A percentile compares a stretch with the other conserved stretches of the same genome.
phyloP scores from a whole-genome alignment of 1,284 basidiomycete species.

The Peniophora sp. region DNA sequence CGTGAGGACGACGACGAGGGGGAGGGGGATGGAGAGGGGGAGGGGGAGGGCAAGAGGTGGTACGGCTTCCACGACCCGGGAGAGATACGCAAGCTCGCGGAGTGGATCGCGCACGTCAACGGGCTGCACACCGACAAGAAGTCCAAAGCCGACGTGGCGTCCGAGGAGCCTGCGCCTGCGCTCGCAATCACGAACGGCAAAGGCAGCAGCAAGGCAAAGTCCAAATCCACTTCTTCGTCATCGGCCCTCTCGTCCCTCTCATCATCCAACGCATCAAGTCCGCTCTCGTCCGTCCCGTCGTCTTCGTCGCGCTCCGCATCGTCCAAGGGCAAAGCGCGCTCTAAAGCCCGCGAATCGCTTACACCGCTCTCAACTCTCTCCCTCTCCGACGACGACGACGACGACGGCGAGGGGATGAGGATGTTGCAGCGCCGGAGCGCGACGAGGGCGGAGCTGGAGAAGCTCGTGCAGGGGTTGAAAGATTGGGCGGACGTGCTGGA shows the following conservation, averaged over 20 bases:
- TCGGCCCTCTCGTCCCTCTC: not conserved
- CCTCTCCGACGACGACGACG: no score
- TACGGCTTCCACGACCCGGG: conserved; percentile 64
- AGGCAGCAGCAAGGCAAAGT: not conserved
- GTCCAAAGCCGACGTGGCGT: no score
- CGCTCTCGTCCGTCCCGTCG: not conserved
- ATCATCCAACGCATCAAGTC: not conserved
- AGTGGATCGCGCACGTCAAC: conserved; percentile 31
- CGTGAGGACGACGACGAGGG: not conserved
- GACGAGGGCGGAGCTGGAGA: no score
- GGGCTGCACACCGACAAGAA: not conserved
- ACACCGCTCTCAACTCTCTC: no score
- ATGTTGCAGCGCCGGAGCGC: no score
- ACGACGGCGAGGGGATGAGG: no score
- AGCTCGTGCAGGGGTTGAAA: no score
- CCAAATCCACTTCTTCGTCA: not conserved
- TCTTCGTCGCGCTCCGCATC: not conserved
- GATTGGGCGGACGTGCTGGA: no score
- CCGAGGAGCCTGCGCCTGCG: not conserved
- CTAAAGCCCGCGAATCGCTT: no score
- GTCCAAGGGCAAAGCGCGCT: no score
- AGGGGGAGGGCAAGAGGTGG: conserved; percentile 39
- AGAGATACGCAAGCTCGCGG: conserved; percentile 56
- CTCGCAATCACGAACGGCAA: not conserved
- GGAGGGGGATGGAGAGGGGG: not conserved